Evolutionary conservation across 2,329 filamentous ascomycete genomes (phyloP).

Genomic region (Pseudocercospora eumusae): DNA sequence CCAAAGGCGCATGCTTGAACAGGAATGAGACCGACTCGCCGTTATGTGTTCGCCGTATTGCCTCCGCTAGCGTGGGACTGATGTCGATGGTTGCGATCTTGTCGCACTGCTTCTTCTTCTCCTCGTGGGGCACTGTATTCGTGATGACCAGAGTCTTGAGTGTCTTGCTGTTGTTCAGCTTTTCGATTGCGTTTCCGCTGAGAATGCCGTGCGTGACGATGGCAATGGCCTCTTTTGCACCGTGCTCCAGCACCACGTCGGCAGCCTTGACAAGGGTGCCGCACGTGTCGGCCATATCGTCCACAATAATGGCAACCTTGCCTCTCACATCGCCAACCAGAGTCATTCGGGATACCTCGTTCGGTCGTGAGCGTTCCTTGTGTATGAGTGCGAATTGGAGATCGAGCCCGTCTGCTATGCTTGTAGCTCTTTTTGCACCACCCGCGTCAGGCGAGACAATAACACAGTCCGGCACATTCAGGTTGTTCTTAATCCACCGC

Average conservation of each 20-base stretch:
- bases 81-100: slow-evolving; percentile 91
- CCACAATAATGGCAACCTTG: slow-evolving; percentile 92
- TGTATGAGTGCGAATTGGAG: slow-evolving; percentile 92
- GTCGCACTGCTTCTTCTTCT: slow-evolving; percentile 75
- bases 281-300: slow-evolving; percentile 97
- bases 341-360: slow-evolving; percentile 90
- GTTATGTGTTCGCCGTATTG: slow-evolving; percentile 69
- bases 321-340: slow-evolving; percentile 92
- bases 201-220: slow-evolving; percentile 95
- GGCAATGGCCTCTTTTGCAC: slow-evolving; percentile 83
- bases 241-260: slow-evolving; percentile 81
- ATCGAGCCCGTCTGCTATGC: slow-evolving; percentile 88
- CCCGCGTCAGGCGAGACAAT: slow-evolving; percentile 95
- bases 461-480: slow-evolving; percentile 78
- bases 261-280: slow-evolving; percentile 87
- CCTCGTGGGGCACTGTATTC: slow-evolving; percentile 80
- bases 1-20: slow-evolving; percentile 63
- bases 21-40: slow-evolving; percentile 67
- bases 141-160: slow-evolving; percentile 82
- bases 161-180: slow-evolving; percentile 70
- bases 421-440: slow-evolving; percentile 89
- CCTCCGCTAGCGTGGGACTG: slow-evolving; percentile 76
- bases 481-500: slow-evolving; percentile 86
- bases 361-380: slow-evolving; percentile 89
- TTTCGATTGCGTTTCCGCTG: slow-evolving; percentile 83